A percentile compares a stretch with the other conserved stretches of the same genome.
phyloP scores from a whole-genome alignment of 441 rosid species.

The Gossypium aridum region DNA sequence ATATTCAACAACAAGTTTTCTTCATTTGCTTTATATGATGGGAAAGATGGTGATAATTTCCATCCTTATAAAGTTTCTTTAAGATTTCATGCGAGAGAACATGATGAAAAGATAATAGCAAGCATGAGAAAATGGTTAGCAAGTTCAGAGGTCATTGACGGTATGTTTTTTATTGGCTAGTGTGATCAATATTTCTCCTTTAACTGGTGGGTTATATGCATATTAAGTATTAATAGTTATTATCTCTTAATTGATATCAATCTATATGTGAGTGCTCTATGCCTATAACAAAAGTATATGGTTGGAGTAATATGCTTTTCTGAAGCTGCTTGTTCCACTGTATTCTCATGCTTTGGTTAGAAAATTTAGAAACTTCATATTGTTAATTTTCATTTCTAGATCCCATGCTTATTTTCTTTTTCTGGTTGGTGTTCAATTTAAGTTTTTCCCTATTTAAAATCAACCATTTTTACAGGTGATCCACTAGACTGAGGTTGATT shows the following conservation, averaged over 20 bases:
- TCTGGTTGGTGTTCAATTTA: background rate
- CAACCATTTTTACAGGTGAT: background rate
- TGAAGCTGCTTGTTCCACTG: background rate
- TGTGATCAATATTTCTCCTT: background rate
- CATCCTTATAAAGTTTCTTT: conserved; percentile 54
- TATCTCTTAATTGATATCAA: background rate
- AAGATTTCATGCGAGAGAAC: conserved; percentile 36
- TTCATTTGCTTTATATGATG: conserved; percentile 60
- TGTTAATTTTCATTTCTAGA: background rate
- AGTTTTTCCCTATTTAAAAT: background rate
- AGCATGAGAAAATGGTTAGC: conserved; percentile 43
- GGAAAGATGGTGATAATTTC: conserved; percentile 30
- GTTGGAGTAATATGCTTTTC: background rate
- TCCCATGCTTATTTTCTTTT: background rate
- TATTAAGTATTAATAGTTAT: background rate
- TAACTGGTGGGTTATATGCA: background rate
- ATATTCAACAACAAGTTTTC: conserved; percentile 47
- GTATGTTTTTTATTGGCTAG: conserved; percentile 21
- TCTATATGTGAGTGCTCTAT: background rate
- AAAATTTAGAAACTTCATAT: conserved; percentile 1
- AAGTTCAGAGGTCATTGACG: conserved; percentile 29
- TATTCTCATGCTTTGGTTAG: background rate
- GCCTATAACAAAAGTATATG: background rate
- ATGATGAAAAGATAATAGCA: conserved; percentile 37
- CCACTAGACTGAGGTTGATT: background rate